Percentiles rank a stretch among this genome's conserved stretches.
phyloP scores from a whole-genome alignment of 768 basidiomycete genomes.

The Termitomyces sp. region DNA sequence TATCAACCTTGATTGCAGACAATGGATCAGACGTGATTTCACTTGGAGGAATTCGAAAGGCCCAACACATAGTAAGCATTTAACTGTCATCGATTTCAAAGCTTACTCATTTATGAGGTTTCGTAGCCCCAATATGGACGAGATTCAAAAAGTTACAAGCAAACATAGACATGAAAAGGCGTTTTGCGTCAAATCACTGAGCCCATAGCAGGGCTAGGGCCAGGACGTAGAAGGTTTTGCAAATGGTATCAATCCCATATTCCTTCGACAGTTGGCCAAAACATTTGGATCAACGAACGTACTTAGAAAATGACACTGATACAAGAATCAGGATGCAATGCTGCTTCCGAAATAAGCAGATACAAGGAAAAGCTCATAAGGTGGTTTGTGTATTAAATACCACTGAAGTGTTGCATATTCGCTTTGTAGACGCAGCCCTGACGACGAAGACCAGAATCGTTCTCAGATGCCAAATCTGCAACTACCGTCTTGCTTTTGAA shows the following conservation, averaged over 20 bases:
- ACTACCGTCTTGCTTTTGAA: background rate
- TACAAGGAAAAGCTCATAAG: background rate
- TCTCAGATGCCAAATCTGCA: background rate
- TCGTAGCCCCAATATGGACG: background rate
- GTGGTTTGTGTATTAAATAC: too few species aligned
- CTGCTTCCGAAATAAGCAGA: background rate
- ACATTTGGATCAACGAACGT: too few species aligned
- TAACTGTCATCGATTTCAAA: background rate
- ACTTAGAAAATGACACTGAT: background rate
- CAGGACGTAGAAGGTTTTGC: too few species aligned
- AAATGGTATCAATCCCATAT: too few species aligned
- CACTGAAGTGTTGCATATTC: background rate
- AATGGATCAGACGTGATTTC: background rate
- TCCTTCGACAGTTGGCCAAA: too few species aligned
- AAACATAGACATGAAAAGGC: background rate
- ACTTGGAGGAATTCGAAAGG: background rate
- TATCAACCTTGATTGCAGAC: background rate
- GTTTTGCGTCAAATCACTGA: too few species aligned
- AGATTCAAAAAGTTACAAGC: too few species aligned
- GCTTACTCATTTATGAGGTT: background rate
- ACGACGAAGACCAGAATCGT: background rate
- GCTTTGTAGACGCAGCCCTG: background rate
- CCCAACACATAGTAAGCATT: background rate
- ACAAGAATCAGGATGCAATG: background rate
- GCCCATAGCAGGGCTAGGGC: too few species aligned